phyloP scores from a whole-genome alignment of 495 filamentous ascomycete genomes.

The Lophiostoma macrostomum region DNA sequence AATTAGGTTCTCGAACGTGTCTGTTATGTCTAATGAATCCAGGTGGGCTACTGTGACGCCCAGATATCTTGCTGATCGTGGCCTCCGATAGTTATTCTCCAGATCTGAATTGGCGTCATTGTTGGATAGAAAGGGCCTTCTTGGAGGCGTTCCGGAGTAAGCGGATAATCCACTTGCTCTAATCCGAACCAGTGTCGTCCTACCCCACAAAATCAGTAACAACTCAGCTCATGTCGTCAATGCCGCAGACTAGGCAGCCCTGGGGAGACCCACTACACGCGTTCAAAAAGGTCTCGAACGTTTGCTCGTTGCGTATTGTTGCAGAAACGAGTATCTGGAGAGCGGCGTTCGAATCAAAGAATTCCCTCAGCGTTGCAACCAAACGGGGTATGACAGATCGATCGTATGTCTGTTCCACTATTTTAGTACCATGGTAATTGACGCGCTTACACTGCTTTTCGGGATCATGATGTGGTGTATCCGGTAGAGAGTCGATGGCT shows the following conservation, averaged over 20 bases:
- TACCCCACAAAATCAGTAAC: constrained; percentile 31
- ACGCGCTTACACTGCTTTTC: constrained; percentile 3
- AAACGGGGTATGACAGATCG: constrained; percentile 54
- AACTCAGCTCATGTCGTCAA: neutral
- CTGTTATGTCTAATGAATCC: no score
- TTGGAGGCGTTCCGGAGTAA: constrained; percentile 25
- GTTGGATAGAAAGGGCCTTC: constrained; percentile 39
- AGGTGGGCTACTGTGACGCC: no score
- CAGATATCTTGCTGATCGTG: no score
- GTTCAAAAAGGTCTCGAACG: constrained; percentile 54
- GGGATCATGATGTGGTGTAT: no score
- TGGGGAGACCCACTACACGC: constrained; percentile 51
- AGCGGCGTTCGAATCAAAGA: constrained; percentile 51
- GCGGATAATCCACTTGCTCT: constrained; percentile 31
- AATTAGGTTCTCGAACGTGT: no score
- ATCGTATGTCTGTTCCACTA: constrained; percentile 77
- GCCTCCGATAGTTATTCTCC: constrained; percentile 34
- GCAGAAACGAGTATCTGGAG: constrained; percentile 57
- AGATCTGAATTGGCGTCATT: constrained; percentile 38
- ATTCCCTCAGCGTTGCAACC: constrained; percentile 52
- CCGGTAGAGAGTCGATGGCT: no score
- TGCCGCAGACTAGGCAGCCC: neutral
- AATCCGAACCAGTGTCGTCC: constrained; percentile 33
- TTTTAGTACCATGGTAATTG: constrained; percentile 2
- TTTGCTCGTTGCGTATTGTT: constrained; percentile 62